Base-by-base conservation (phyloP, 2,329 filamentous ascomycete genomes). In the Neofusicoccum sp. region DNA sequence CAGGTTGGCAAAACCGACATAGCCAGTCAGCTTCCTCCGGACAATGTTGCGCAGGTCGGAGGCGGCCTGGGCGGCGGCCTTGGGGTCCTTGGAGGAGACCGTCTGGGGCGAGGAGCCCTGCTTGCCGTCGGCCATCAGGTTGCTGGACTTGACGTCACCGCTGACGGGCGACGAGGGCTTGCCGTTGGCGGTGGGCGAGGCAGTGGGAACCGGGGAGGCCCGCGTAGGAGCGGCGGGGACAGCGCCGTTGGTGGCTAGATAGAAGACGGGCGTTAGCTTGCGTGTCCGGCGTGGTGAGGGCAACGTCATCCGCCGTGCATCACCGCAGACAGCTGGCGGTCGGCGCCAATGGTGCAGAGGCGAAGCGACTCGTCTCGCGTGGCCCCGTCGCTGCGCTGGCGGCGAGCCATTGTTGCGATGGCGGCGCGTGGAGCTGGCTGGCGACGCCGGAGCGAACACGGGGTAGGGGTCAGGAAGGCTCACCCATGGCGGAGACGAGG, bases 1-100 rank as follows among this genome's bases (percentile, higher is more conserved):
- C 75, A 99, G 81, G 78, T 99, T 99, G 78, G 95, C 95, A 74
- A 99, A 99, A 67, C 95, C 95, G 72, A 99, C 95, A 72, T 98
- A 99, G 74, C 95, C 95, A 54, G 95, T 98, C 75, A 99, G 83
- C 84, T 99, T 99, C 79, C 95, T 87, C 79, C 95, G 91, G 71
- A 99, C 93, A 76, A 99, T 96, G 83, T 99, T 98, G 79, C 88
- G 88, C 84, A 89, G 89, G 68, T 83, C 74, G 67, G 75, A 75
- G 57, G 78, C 76, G 67, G 79, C 72, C 69, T 79, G 72, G 60
- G 80, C 76, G 63, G 80, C 78, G 63, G 76, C 75, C 72, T 88
- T 88, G 62, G 85, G 85, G 70, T 88, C 84, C 75, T 84, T 86
- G 56, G 85, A 86, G 72, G 79, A 83, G 68, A 88, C 82, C 28